phyloP scores from a whole-genome alignment of 345 rosid species.

The Eucalyptus dawsonii region DNA sequence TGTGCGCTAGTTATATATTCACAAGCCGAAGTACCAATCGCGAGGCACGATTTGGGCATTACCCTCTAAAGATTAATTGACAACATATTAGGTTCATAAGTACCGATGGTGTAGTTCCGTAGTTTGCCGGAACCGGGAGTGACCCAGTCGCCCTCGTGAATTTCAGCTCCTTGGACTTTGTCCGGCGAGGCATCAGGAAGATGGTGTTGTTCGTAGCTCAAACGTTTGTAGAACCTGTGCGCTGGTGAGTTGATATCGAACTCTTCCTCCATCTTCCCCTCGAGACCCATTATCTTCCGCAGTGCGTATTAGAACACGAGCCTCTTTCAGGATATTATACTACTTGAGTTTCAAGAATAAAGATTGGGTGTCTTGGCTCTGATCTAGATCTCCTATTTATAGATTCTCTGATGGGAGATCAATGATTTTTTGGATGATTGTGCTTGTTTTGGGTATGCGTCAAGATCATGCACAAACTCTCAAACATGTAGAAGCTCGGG shows the following conservation, averaged over 20 bases:
- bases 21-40: background rate
- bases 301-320: background rate
- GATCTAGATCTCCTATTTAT: background rate
- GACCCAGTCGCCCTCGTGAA: slow-evolving; percentile 1
- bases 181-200: background rate
- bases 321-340: background rate
- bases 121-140: background rate
- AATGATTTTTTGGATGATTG: background rate
- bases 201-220: background rate
- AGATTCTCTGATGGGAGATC: background rate
- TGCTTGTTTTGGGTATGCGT: background rate
- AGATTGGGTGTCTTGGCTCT: background rate
- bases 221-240: background rate
- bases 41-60: background rate
- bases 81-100: background rate
- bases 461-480: background rate
- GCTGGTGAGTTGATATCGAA: slow-evolving; percentile 4
- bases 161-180: background rate
- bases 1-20: background rate
- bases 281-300: background rate
- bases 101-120: background rate
- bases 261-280: background rate
- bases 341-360: background rate
- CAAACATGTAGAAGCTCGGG: background rate
- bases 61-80: background rate